Base-by-base conservation (phyloP, 2,329 filamentous ascomycete genomes). In the Lasiodiplodia hormozganensis region DNA sequence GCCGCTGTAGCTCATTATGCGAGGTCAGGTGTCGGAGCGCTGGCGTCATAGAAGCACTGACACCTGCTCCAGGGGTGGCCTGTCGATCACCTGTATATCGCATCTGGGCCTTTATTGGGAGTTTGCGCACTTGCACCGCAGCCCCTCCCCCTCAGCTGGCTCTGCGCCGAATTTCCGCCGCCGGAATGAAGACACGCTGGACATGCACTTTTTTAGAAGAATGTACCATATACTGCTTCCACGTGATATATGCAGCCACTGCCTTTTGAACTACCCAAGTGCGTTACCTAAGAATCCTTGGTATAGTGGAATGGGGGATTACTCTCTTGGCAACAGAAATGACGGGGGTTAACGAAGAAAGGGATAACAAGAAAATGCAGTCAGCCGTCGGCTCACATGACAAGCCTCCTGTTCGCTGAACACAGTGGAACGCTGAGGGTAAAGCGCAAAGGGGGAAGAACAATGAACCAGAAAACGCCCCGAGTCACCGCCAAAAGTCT, bases 41-140 rank as follows among this genome's bases (percentile, higher is more conserved):
- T 18, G 34, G 54, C n/a, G 54, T 36, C 8, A 40, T n/a, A 18
- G 34, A 38, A 57, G 54, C 54, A 57, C 34, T 10, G 18, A 38
- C 57, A 38, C 36, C 14, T 16, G 10, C 57, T n/a, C 21, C 57
- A 28, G 38, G 57, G 57, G 36, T 38, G 25, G 12, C 57, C 14
- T 47, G 57, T 60, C 57, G 57, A 60, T 60, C 57, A 60, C 23
- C 57, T 38, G 31, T 47, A 60, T 12, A 60, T 60, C 57, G 57
- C 28, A 58, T 18, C 56, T 28, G 36, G 36, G 56, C 53, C n/a
- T 31, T 28, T 18, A 28, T 36, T 38, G 12, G 21, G n/a, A 57
- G 25, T 7, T 16, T 60, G 21, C 56, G 36, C 56, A 60, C 40
- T 11, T 25, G n/a, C 56, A 36, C 21, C 23, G 14, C 23, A 21